Evolutionary conservation across 1,284 basidiomycete species (phyloP).

Genomic region (Fistulinella staudtii): DNA sequence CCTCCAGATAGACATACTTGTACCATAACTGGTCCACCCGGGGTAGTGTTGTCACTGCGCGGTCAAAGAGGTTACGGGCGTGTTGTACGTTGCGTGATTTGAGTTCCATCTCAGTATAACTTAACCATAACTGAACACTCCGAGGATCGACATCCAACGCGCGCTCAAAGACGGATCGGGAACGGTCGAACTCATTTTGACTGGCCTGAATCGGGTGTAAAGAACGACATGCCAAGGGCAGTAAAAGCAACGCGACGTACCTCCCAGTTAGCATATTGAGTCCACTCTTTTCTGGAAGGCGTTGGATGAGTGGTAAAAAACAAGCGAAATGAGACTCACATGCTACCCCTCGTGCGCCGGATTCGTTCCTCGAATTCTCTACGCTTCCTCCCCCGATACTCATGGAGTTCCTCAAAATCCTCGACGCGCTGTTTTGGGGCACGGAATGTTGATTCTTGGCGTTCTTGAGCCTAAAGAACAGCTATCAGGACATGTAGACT

Average conservation of each 20-base stretch:
- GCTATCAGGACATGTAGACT: constrained; percentile 7
- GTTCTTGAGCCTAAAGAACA: constrained; percentile 77
- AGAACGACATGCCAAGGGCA: not conserved
- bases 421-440: constrained; percentile 95
- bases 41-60: constrained; percentile 93
- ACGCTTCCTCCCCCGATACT: constrained; percentile 92
- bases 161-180: constrained; percentile 94
- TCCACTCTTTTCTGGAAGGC: constrained; percentile 66
- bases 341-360: constrained; percentile 83
- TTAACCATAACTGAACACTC: constrained; percentile 88
- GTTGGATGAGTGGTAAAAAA: constrained; percentile 5
- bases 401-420: constrained; percentile 95
- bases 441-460: constrained; percentile 87
- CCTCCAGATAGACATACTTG: constrained; percentile 98
- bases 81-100: constrained; percentile 97
- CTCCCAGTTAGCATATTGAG: constrained; percentile 83
- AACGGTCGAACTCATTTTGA: constrained; percentile 92
- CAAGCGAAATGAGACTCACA: constrained; percentile 42
- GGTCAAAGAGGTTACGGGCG: constrained; percentile 94
- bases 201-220: constrained; percentile 58
- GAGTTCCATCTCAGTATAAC: constrained; percentile 98
- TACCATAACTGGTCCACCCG: constrained; percentile 97
- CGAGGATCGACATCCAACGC: constrained; percentile 94
- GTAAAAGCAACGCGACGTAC: constrained; percentile 33
- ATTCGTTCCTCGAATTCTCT: constrained; percentile 98